Evolutionary conservation across 169 alveolate species (phyloP).

Genomic region (Plasmodium gallinaceum): DNA sequence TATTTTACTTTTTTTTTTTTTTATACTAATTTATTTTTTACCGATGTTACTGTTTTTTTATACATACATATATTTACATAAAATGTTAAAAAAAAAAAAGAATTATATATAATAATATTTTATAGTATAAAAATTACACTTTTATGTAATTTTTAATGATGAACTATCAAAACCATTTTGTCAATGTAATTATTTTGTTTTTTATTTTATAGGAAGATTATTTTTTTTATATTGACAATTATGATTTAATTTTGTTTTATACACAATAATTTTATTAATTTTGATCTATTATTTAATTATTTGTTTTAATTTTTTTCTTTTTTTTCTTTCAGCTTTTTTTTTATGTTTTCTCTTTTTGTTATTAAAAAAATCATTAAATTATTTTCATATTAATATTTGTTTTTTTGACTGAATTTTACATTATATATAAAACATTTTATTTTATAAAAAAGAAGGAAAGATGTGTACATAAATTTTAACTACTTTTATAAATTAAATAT

Average conservation of each 20-base stretch:
- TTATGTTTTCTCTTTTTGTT: not conserved
- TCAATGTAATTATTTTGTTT: slow-evolving; percentile 24
- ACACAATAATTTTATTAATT: slow-evolving; percentile 48
- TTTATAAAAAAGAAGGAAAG: not conserved
- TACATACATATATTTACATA: not conserved
- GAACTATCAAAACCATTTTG: not conserved
- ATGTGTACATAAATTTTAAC: not conserved
- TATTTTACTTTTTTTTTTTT: not conserved
- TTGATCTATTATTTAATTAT: slow-evolving; percentile 30
- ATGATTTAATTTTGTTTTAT: not conserved
- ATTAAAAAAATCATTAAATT: not conserved
- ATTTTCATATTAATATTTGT: slow-evolving; percentile 9
- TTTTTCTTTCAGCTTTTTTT: not conserved
- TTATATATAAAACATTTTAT: not conserved
- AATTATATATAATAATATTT: slow-evolving; percentile 3
- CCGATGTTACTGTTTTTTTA: not conserved
- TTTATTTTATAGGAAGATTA: slow-evolving; percentile 9
- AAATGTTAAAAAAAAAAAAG: not conserved
- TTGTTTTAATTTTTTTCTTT: slow-evolving; percentile 44
- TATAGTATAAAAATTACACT: not conserved
- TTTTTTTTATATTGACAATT: slow-evolving; percentile 9
- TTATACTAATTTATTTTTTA: slow-evolving; percentile 4
- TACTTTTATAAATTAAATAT: slow-evolving; percentile 16
- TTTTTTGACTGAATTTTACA: slow-evolving; percentile 3
- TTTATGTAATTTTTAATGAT: not conserved